A percentile compares a stretch with the other conserved stretches of the same genome.
These are phyloP conservation scores for Plasmopara viticola DNA, from an alignment of 352 stramenopile genomes.

Conservation along the genomic window DNA sequence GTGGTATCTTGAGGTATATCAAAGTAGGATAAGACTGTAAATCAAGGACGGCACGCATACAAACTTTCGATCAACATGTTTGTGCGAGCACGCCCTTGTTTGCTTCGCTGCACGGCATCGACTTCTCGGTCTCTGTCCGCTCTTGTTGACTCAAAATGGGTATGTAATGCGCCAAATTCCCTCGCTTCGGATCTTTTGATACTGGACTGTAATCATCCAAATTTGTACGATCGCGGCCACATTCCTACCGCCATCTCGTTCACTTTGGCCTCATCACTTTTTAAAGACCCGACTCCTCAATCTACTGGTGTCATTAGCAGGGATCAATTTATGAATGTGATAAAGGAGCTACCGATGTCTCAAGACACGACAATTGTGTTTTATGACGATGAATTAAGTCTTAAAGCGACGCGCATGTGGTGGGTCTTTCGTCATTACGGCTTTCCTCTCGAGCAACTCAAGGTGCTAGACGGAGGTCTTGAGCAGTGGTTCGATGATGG, in stretches of 20 bases:
- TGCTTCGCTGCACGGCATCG: neutral
- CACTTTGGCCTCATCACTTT: conserved; percentile 31
- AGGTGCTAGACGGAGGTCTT: conserved; percentile 67
- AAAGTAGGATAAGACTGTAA: no score
- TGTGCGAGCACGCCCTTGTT: conserved; percentile 3
- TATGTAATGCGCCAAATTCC: conserved; percentile 17
- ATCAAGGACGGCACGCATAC: no score
- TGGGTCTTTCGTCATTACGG: conserved; percentile 78
- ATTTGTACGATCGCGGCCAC: conserved; percentile 46
- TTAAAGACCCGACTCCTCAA: conserved; percentile 45
- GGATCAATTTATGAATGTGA: conserved; percentile 34
- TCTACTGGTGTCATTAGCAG: conserved; percentile 39
- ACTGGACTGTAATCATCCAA: conserved; percentile 56
- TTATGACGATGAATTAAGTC: conserved; percentile 69
- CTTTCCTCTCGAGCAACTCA: conserved; percentile 65
- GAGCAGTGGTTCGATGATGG: conserved; percentile 57
- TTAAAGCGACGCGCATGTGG: conserved; percentile 66
- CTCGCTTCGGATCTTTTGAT: conserved; percentile 26
- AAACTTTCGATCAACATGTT: no score
- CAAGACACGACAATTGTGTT: conserved; percentile 60
- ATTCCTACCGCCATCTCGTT: conserved; percentile 42
- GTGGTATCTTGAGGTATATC: no score
- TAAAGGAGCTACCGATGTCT: conserved; percentile 40
- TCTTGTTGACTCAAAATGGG: conserved; percentile 37
- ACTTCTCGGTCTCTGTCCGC: conserved; percentile 23